Conservation (phyloP, 2,329 filamentous ascomycete species). For the Ophiognomonia clavigignenti-juglandacearum region DNA sequence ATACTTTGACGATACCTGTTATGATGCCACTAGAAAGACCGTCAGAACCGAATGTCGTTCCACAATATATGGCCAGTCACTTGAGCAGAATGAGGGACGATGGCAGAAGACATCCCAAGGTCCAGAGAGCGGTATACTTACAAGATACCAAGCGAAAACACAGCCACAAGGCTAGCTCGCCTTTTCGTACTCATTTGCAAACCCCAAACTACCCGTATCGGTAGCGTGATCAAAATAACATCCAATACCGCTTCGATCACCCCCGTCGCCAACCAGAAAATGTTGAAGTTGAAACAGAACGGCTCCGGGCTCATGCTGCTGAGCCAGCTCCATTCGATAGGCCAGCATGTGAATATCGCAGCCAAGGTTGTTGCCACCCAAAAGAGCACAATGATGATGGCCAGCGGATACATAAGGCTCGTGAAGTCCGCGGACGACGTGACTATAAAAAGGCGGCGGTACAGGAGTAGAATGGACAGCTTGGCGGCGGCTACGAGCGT, state of each 20-base stretch:
- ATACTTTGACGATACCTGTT: slow-evolving; percentile 4
- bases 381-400: too few relatives aligned
- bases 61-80: too few relatives aligned
- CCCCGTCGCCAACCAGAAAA: slow-evolving; percentile 17
- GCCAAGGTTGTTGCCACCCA: slow-evolving; percentile 17
- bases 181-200: slow-evolving; percentile 3
- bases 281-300: slow-evolving; percentile 24
- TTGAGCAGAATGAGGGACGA: too few relatives aligned
- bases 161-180: background rate
- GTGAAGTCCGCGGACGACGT: slow-evolving; percentile 21
- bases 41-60: too few relatives aligned
- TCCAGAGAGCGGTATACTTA: too few relatives aligned
- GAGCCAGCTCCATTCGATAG: slow-evolving; percentile 19
- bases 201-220: background rate
- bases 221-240: slow-evolving; percentile 4
- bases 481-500: slow-evolving; percentile 25
- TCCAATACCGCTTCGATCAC: slow-evolving; percentile 5
- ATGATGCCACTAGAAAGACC: slow-evolving; percentile 8
- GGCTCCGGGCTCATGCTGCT: slow-evolving; percentile 16
- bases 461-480: slow-evolving; percentile 27
- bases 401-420: too few relatives aligned
- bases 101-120: too few relatives aligned
- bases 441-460: slow-evolving; percentile 26
- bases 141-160: background rate
- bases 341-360: slow-evolving; percentile 20